phyloP scores from a whole-genome alignment of 441 rosid genomes.

The Raphanus hybrid region DNA sequence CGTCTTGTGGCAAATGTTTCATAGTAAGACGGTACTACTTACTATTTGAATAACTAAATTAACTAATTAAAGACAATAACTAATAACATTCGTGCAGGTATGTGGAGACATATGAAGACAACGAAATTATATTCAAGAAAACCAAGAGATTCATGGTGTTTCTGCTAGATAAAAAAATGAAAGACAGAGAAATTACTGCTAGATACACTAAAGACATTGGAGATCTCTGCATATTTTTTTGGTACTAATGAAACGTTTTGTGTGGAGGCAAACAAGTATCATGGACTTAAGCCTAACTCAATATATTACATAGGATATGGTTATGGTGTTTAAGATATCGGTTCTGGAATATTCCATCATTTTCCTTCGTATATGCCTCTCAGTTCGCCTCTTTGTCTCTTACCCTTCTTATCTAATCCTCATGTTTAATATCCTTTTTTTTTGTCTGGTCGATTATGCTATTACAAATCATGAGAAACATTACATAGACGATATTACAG shows the following conservation, averaged over 20 bases:
- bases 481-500: too few species aligned
- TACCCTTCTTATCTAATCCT: not conserved
- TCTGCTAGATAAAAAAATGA: not conserved
- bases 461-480: too few species aligned
- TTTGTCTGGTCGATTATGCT: too few species aligned
- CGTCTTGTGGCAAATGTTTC: not conserved
- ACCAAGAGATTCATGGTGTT: not conserved
- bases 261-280: not conserved
- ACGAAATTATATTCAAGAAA: not conserved
- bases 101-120: not conserved
- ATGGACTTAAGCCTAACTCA: not conserved
- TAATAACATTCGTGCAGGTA: not conserved
- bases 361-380: not conserved
- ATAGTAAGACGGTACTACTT: not conserved
- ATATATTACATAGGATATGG: not conserved
- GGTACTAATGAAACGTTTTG: not conserved
- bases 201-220: not conserved
- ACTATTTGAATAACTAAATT: not conserved
- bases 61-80: not conserved
- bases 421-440: not conserved
- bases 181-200: not conserved
- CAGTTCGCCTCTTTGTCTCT: not conserved
- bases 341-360: not conserved
- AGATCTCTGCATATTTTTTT: not conserved
- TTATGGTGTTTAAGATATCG: not conserved